Evolutionary conservation across 768 basidiomycete genomes (phyloP), one percentile per base, ranked within the genome.

Genomic region (Scleroderma bovista): DNA sequence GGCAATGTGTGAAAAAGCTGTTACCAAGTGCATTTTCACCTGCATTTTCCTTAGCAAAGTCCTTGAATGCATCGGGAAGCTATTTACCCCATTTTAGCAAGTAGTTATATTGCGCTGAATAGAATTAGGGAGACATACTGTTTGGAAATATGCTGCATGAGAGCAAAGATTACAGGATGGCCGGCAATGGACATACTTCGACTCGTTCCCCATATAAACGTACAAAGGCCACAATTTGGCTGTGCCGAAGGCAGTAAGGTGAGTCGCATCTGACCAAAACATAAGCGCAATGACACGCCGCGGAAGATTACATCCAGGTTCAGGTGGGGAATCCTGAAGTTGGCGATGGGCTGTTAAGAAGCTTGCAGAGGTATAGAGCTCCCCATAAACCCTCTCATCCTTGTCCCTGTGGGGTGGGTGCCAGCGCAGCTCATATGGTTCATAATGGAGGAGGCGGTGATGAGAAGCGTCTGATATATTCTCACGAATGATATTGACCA

Each of bases 181-280:
- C 29, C 60, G 47, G n/a, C 56, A 44, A 2, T 59, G 44, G 3
- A 20, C 31, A 46, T 65, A 63, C 43, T 66, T 66, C 1, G 56
- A 59, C 23, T 60, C 40, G 26, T 62, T 61, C 3, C 60, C 61
- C 46, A 60, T 55, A 23, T 36, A 53, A n/a, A 58, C 13, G 40
- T 65, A 65, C 1, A 59, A 22, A n/a, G 62, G 62, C 63, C 63
- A 65, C 3, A 65, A 31, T 26, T 52, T 55, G 31, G 61, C 58
- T 1, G 56, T 43, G 1, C 70, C 63, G 54, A 70, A 72, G 8
- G 56, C 39, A 2, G 66, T 56, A 2, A 71, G 53, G 17, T 62
- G 60, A n/a, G 68, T 69, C 2, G 55, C 26, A 55, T 72, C 67
- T 0, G 68, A 70, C 51, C 57, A 64, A 39, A 66, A 54, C 62